Base-by-base conservation (phyloP, 2,329 filamentous ascomycete species). In the Shiraia bambusicola region DNA sequence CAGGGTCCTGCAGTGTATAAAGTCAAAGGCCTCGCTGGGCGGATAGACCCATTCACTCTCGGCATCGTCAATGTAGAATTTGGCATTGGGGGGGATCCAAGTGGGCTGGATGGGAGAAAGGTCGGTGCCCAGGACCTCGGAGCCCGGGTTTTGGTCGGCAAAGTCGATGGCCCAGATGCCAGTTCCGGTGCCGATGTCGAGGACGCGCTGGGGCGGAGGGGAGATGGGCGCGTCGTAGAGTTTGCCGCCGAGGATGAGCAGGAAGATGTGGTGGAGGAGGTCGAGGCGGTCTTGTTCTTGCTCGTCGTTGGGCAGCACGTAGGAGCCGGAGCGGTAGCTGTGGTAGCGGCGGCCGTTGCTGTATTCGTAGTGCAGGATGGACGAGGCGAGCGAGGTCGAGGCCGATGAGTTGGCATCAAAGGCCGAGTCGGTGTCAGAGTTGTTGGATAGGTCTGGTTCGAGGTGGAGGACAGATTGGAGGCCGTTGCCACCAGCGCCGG, bases 1-100 rank as follows among this genome's bases (percentile, higher is more conserved):
- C 47, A 69, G 31, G 34, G 58, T 61, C 26, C 66, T 61, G 29
- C 49, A 45, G 42, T 69, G 65, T 15, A 69, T 63, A 37, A 58
- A 63, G 45, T 69, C 64, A 41, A 67, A 69, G 2, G 40, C 42
- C 38, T 76, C 69, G 33, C 51, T 43, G 10, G 51, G 38, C 7
- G 39, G 30, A 27, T 66, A 67, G 4, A 66, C 52, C 70, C 70
- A 72, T 12, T 69, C 64, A 25, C 56, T 51, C 44, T 72, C 68
- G 36, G 62, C 63, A 40, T 72, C 68, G 55, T 72, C 70, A 39
- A 72, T 66, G 50, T 70, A 65, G 58, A 72, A 72, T 37, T 64
- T 63, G 17, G 61, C 59, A 41, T 72, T 71, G 1, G 69, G 61
- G 2, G 70, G 69, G 9, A 69, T 58, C 63, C 64, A 69, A 15